Conservation (phyloP, 352 stramenopile genomes). For the Globisporangium echinulatum region DNA sequence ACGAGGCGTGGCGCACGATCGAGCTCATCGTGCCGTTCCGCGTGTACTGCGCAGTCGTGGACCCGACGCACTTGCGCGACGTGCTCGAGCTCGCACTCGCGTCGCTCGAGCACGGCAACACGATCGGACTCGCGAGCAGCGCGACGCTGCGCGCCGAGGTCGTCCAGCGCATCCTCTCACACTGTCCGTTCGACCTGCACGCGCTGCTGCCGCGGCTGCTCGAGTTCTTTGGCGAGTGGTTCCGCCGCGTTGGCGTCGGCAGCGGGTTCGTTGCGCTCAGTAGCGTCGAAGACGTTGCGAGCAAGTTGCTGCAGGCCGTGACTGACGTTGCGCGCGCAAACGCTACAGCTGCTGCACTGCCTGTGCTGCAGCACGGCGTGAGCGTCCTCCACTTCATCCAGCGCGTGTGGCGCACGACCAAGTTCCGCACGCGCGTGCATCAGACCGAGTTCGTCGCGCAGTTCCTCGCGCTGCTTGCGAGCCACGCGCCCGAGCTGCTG, state of each 20-base stretch:
- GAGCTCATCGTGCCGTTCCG: conserved; percentile 45
- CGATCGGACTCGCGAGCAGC: conserved; percentile 2
- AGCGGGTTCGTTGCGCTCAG: conserved; percentile 9
- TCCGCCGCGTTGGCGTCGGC: conserved; percentile 22
- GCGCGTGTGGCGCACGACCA: conserved; percentile 42
- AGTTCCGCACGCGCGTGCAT: conserved; percentile 23
- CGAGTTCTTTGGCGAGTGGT: conserved; percentile 46
- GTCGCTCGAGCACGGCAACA: conserved; percentile 29
- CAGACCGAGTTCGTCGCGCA: conserved; percentile 53
- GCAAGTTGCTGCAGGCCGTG: conserved; percentile 42
- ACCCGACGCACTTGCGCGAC: conserved; percentile 40
- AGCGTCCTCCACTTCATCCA: conserved; percentile 58
- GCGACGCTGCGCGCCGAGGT: conserved; percentile 23
- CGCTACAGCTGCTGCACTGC: conserved; percentile 33
- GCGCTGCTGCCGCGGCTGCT: conserved; percentile 35
- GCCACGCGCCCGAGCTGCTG: conserved; percentile 29
- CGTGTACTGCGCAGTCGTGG: conserved; percentile 65
- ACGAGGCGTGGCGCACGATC: conserved; percentile 61
- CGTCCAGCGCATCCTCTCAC: conserved; percentile 38
- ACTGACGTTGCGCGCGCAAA: conserved; percentile 40
- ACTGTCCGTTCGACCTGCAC: conserved; percentile 56
- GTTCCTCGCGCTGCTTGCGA: conserved; percentile 50
- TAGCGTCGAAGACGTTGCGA: conserved; percentile 26
- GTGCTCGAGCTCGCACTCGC: conserved; percentile 50
- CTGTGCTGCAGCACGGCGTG: conserved; percentile 32